Percentiles rank a stretch among this genome's conserved stretches.
phyloP scores from a whole-genome alignment of 331 rosid species.

The Quercus lobata region DNA sequence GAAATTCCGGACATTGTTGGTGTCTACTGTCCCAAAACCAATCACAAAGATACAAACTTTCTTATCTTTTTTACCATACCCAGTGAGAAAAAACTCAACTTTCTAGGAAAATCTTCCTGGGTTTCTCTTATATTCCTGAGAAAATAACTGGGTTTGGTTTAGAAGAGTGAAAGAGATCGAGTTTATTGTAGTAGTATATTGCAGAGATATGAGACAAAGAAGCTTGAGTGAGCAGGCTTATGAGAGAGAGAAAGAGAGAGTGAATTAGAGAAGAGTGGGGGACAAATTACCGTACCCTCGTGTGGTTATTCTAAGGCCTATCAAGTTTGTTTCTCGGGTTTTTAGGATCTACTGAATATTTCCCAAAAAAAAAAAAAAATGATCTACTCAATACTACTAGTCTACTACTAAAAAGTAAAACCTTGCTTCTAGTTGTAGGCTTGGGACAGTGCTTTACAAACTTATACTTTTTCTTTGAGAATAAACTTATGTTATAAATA shows the following conservation, averaged over 20 bases:
- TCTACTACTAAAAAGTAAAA: too few species aligned
- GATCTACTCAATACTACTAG: too few species aligned
- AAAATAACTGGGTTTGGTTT: not conserved
- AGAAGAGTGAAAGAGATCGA: not conserved
- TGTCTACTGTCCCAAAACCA: constrained; percentile 8
- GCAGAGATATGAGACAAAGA: not conserved
- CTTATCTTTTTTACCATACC: not conserved
- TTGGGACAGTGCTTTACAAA: too few species aligned
- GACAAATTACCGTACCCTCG: too few species aligned
- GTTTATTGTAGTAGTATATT: not conserved
- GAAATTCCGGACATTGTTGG: constrained; percentile 80
- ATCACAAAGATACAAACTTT: not conserved
- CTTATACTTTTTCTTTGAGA: too few species aligned
- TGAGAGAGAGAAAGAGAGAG: not conserved
- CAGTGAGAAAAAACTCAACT: not conserved
- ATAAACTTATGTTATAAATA: too few species aligned
- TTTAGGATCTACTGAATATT: too few species aligned
- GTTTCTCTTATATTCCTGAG: not conserved
- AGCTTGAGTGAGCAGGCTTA: not conserved
- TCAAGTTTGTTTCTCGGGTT: too few species aligned
- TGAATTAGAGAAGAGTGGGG: too few species aligned
- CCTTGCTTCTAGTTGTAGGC: too few species aligned
- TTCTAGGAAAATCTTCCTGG: not conserved
- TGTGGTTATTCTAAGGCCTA: too few species aligned
- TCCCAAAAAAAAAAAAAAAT: too few species aligned